These are phyloP conservation scores for Xylaria flabelliformis DNA, from an alignment of 495 filamentous ascomycete genomes.

Conservation along the genomic window DNA sequence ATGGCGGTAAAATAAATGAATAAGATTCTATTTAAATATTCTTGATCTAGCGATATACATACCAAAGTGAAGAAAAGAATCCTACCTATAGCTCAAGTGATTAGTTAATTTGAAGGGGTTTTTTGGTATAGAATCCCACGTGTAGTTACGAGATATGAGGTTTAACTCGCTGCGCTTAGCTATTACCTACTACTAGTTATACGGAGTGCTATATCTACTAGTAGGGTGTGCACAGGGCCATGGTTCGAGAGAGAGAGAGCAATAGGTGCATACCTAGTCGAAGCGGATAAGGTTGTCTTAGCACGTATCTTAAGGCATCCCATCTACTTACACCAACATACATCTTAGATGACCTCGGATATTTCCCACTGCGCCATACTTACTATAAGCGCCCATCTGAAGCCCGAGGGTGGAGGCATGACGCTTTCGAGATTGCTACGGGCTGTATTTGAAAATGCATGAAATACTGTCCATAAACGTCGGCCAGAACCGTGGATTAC, in stretches of 20 bases:
- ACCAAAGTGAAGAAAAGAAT: background rate
- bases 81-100: background rate
- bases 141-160: background rate
- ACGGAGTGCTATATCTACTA: background rate
- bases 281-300: constrained; percentile 2
- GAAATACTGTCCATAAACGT: background rate
- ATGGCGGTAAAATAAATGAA: background rate
- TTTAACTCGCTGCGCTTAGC: background rate
- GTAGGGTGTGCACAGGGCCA: constrained; percentile 25
- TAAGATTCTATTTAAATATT: background rate
- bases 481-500: constrained; percentile 9
- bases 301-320: background rate
- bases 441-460: constrained; percentile 5
- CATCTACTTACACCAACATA: background rate
- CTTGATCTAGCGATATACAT: background rate
- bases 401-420: background rate
- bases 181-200: background rate
- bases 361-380: background rate
- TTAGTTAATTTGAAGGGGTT: no score
- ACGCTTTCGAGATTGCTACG: background rate
- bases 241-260: constrained; percentile 2
- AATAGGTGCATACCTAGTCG: constrained; percentile 3
- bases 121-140: background rate
- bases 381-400: constrained; percentile 9
- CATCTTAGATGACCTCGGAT: background rate